Base-by-base conservation (phyloP, 2,329 filamentous ascomycete genomes). In the Aurifilum marmelostoma region DNA sequence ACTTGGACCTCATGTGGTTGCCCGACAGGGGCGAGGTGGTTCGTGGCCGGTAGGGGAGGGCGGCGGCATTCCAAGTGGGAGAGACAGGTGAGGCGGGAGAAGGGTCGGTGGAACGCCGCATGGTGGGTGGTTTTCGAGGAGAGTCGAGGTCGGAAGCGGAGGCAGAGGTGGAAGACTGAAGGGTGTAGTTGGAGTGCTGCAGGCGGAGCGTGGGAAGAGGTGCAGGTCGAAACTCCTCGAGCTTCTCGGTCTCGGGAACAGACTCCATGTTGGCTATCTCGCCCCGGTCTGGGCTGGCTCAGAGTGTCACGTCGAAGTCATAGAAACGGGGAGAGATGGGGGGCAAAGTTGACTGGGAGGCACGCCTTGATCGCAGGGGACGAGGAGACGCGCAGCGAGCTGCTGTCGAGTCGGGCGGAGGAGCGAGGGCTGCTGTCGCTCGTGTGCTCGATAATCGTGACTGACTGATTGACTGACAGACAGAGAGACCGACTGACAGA, bases 231-330 rank as follows among this genome's bases (percentile, higher is more conserved):
- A 90, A 91, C 77, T 87, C 87, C 82, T 90, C 88, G 85, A 91
- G 88, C 72, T 87, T 84, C 82, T 90, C 87, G 63, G 88, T 89
- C 81, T 91, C 88, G 73, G 88, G 88, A 75, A 91, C 88, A 69
- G 88, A 87, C 79, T 91, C 88, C 88, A 91, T 91, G 74, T 74
- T 78, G 77, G 64, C 67, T 67, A 70, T 71, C 63, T 47, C 43
- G 34, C 62, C 63, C 69, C 67, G 58, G 37, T 14, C 12, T 29
- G 41, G 61, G 41, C 41, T 41, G 60, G 68, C 29, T 65, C 52
- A 37, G 24, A 63, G 18, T 72, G 47, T 71, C 63, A 71, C 65
- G 37, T 29, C 18, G 56, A 56, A 29, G 29, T 39, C 32, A 60
- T 21, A 63, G 50, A 63, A 68, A 67, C 59, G 43, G 63, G 43